Evolutionary conservation across 768 basidiomycete genomes (phyloP).

Genomic region (Rubroboletus pulcherrimus): DNA sequence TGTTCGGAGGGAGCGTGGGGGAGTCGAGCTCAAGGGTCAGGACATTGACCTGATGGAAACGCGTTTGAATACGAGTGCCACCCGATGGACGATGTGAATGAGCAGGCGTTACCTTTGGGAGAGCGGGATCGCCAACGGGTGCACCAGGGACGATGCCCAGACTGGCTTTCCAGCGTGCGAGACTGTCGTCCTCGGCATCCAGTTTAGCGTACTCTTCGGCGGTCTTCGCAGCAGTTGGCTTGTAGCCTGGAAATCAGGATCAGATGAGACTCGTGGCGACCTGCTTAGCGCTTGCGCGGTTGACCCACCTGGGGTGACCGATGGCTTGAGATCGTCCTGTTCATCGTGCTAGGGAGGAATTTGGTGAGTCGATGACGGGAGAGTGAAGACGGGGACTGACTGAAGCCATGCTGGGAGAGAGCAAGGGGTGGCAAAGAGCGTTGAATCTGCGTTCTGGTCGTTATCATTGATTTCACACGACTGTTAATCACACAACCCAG

Average conservation of each 20-base stretch:
- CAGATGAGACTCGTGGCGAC: conserved; percentile 12
- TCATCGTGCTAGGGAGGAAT: conserved; percentile 47
- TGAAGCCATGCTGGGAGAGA: conserved; percentile 45
- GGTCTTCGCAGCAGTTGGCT: conserved; percentile 61
- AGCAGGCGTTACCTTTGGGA: conserved; percentile 60
- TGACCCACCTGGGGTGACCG: conserved; percentile 59
- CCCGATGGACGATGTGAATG: background rate
- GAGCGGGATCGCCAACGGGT: conserved; percentile 34
- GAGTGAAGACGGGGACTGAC: conserved; percentile 34
- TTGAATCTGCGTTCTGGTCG: conserved; percentile 18
- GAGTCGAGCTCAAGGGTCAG: conserved; percentile 77
- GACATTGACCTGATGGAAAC: conserved; percentile 55
- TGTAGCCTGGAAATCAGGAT: conserved; percentile 58
- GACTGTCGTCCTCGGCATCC: conserved; percentile 88
- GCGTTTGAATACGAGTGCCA: conserved; percentile 22
- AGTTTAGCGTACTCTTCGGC: conserved; percentile 81
- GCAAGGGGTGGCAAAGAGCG: conserved; percentile 11
- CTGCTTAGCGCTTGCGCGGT: conserved; percentile 1
- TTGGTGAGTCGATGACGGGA: background rate
- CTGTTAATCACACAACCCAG: conserved; percentile 20
- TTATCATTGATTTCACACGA: conserved; percentile 65
- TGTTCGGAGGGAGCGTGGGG: conserved; percentile 59
- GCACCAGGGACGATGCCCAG: conserved; percentile 73
- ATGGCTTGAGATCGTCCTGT: conserved; percentile 65
- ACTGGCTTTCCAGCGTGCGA: conserved; percentile 94